Conservation (phyloP, 169 alveolate species). For the Besnoitia besnoiti region DNA sequence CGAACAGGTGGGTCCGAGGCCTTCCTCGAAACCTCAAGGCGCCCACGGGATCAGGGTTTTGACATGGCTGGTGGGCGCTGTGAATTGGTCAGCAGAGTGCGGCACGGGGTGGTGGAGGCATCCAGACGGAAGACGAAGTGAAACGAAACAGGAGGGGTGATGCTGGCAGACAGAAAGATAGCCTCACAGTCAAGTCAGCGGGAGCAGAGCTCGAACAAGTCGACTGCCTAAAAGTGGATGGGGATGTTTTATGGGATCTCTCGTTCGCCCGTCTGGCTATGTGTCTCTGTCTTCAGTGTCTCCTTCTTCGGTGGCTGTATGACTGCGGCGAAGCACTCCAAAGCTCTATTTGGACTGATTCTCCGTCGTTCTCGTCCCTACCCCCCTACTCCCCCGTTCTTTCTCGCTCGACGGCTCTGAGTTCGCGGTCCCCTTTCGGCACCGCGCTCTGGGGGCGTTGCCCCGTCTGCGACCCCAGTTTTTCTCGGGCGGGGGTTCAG, state of each 20-base stretch:
- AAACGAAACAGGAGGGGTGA: too few relatives aligned
- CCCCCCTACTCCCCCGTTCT: not conserved
- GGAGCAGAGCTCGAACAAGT: too few relatives aligned
- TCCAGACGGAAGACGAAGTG: too few relatives aligned
- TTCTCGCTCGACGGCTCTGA: not conserved
- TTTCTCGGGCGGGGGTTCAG: not conserved
- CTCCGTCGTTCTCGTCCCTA: not conserved
- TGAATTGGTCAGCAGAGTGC: too few relatives aligned
- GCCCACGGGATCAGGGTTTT: too few relatives aligned
- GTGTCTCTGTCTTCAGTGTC: conserved; percentile 2
- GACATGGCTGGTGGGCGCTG: too few relatives aligned
- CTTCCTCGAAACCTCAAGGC: too few relatives aligned
- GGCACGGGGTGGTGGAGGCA: too few relatives aligned
- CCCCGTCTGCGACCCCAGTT: not conserved
- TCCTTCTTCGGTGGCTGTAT: not conserved
- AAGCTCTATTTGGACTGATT: not conserved
- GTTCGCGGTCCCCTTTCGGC: not conserved
- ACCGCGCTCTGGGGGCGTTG: not conserved
- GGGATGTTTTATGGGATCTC: too few relatives aligned
- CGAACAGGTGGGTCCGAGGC: conserved; percentile 24
- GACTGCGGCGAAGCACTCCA: conserved; percentile 3
- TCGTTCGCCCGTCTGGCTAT: not conserved
- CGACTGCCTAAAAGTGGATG: too few relatives aligned
- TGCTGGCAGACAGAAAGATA: too few relatives aligned
- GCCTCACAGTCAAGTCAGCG: too few relatives aligned